Conservation (phyloP, 176 grass and related monocot species). For the Coix lacrymajobi region DNA sequence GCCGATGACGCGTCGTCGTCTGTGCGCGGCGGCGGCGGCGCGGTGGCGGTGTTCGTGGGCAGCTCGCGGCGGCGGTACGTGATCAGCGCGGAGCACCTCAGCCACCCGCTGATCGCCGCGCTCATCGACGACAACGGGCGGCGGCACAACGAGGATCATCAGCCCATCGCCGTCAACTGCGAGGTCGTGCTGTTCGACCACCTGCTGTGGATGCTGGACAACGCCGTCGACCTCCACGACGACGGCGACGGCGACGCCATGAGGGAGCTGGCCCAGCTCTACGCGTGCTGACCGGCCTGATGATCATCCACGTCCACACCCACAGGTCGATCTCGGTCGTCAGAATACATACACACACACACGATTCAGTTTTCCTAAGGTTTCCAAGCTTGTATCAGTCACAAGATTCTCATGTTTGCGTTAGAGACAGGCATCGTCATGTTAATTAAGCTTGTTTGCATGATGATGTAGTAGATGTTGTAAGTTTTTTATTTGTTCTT, state of each 20-base stretch:
- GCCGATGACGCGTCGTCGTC: not conserved
- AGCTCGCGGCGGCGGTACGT: slow-evolving; percentile 70
- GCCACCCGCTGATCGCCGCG: slow-evolving; percentile 69
- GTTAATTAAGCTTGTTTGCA: not conserved
- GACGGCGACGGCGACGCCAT: slow-evolving; percentile 31
- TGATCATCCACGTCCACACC: not conserved
- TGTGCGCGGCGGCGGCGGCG: not conserved
- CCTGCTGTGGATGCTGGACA: slow-evolving; percentile 89
- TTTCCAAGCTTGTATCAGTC: not conserved
- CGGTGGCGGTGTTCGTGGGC: slow-evolving; percentile 60
- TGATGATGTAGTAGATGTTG: not conserved
- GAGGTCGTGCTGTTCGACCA: slow-evolving; percentile 95
- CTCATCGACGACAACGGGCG: slow-evolving; percentile 33
- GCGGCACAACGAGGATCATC: not conserved
- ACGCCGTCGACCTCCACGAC: slow-evolving; percentile 31
- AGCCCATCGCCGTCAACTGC: slow-evolving; percentile 52
- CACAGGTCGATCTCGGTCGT: too few species aligned
- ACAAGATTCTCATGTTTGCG: not conserved
- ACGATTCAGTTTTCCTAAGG: not conserved
- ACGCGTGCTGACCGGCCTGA: slow-evolving; percentile 46
- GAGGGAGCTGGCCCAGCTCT: slow-evolving; percentile 78
- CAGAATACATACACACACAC: not conserved
- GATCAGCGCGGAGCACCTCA: slow-evolving; percentile 61
- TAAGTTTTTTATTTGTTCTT: not conserved
- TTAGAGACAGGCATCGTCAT: not conserved